Evolutionary conservation across 1,139 yeast species (phyloP).

Genomic region (Diutina neorugosa): DNA sequence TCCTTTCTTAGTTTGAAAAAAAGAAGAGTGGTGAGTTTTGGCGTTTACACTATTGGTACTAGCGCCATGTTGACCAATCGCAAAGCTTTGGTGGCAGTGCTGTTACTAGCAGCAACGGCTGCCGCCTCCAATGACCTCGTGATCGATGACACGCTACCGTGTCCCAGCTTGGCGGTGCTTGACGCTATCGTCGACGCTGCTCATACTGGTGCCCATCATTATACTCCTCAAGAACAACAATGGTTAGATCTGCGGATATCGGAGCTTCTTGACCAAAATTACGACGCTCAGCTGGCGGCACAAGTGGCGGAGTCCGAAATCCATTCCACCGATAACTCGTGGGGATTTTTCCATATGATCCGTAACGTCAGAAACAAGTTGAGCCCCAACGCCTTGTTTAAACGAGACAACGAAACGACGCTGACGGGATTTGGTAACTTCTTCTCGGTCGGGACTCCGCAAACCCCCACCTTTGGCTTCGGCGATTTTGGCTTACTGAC

Average conservation of each 20-base stretch:
- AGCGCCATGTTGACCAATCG: not conserved
- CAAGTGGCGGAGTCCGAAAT: not conserved
- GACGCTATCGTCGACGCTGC: not conserved
- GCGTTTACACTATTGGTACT: not conserved
- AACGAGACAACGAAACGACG: not conserved
- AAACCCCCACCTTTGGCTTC: not conserved
- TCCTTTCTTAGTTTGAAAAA: not conserved
- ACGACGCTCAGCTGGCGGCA: not conserved
- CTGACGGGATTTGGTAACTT: not conserved
- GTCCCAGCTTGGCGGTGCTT: not conserved
- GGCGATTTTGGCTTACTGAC: not conserved
- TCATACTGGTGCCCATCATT: not conserved
- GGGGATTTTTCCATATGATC: slow-evolving; percentile 4
- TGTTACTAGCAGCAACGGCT: not conserved
- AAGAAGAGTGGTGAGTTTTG: not conserved
- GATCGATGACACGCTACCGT: not conserved
- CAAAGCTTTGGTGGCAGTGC: not conserved
- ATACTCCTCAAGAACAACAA: slow-evolving; percentile 1
- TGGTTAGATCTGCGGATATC: not conserved
- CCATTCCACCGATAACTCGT: not conserved
- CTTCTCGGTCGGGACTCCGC: not conserved
- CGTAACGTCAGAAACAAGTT: not conserved
- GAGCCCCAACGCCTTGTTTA: not conserved
- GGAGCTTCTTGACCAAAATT: not conserved
- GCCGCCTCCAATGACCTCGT: not conserved